phyloP scores from a whole-genome alignment of 352 stramenopile species.

The Pythium brassicae region DNA sequence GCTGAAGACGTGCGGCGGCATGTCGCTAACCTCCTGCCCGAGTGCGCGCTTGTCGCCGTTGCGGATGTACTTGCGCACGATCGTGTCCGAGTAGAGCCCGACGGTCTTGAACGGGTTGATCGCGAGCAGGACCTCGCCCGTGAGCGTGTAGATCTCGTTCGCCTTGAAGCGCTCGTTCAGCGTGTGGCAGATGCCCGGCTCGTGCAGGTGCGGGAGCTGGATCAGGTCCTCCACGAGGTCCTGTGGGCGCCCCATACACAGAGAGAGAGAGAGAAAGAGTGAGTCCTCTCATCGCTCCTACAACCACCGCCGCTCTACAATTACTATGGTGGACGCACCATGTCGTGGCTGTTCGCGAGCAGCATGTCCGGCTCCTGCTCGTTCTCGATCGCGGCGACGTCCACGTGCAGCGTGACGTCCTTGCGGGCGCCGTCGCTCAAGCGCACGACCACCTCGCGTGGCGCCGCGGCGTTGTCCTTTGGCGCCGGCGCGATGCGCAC shows the following conservation, averaged over 20 bases:
- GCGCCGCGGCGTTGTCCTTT: conserved; percentile 12
- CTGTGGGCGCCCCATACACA: conserved; percentile 15
- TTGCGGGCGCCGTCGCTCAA: conserved; percentile 44
- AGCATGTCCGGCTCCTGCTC: conserved; percentile 51
- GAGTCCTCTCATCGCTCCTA: too few species aligned
- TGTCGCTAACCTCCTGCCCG: conserved; percentile 58
- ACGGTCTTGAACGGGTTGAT: conserved; percentile 89
- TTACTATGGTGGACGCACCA: too few species aligned
- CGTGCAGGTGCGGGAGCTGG: conserved; percentile 90
- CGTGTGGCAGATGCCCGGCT: conserved; percentile 93
- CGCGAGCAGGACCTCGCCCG: conserved; percentile 77
- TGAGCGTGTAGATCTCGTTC: conserved; percentile 94
- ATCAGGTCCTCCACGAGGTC: conserved; percentile 91
- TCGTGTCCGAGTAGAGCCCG: conserved; percentile 84
- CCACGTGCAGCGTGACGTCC: conserved; percentile 43
- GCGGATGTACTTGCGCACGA: conserved; percentile 85
- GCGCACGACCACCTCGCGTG: conserved; percentile 45
- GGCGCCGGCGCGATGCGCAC: conserved; percentile 25
- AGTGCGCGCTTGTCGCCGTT: conserved; percentile 71
- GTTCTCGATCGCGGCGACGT: conserved; percentile 64
- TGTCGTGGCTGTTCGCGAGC: conserved; percentile 82
- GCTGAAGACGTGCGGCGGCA: conserved; percentile 90
- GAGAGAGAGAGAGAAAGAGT: too few species aligned
- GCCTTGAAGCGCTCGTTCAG: conserved; percentile 90
- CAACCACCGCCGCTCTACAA: too few species aligned